Conservation (phyloP, 1,284 basidiomycete genomes). For the Inonotus obliquus region DNA sequence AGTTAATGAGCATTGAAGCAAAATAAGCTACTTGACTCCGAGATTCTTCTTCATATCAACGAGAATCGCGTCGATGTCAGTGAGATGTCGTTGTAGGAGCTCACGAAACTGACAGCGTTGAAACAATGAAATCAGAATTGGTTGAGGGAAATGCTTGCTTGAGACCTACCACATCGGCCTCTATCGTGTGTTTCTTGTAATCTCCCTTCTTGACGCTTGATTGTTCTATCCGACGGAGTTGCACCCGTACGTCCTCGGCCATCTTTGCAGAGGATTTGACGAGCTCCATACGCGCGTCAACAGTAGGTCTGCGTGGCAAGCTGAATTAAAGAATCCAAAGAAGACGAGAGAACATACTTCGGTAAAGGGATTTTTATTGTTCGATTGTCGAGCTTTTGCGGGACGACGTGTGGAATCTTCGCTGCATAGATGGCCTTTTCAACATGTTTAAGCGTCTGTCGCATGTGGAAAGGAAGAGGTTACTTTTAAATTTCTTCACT, state of each 20-base stretch:
- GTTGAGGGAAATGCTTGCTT: neutral
- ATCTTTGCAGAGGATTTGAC: constrained; percentile 50
- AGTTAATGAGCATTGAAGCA: neutral
- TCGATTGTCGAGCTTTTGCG: constrained; percentile 60
- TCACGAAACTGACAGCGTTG: constrained; percentile 59
- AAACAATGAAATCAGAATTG: neutral
- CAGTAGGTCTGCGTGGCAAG: constrained; percentile 52
- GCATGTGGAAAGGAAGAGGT: constrained; percentile 12
- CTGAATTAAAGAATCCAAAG: neutral
- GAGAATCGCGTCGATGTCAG: constrained; percentile 61
- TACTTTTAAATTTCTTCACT: neutral
- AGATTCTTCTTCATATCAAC: constrained; percentile 58
- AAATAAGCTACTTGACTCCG: constrained; percentile 23
- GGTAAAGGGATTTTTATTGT: constrained; percentile 76
- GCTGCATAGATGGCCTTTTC: constrained; percentile 69
- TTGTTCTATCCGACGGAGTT: constrained; percentile 64
- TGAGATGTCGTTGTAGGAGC: constrained; percentile 53
- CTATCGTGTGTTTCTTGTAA: constrained; percentile 60
- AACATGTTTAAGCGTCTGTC: constrained; percentile 68
- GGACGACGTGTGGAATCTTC: constrained; percentile 63
- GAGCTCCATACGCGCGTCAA: constrained; percentile 59
- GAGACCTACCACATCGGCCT: constrained; percentile 53
- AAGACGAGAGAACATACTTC: constrained; percentile 43
- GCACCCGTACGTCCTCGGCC: constrained; percentile 70
- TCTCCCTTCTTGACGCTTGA: constrained; percentile 63